Base-by-base conservation (phyloP, 345 rosid genomes). In the Sisymbrium altissimum region DNA sequence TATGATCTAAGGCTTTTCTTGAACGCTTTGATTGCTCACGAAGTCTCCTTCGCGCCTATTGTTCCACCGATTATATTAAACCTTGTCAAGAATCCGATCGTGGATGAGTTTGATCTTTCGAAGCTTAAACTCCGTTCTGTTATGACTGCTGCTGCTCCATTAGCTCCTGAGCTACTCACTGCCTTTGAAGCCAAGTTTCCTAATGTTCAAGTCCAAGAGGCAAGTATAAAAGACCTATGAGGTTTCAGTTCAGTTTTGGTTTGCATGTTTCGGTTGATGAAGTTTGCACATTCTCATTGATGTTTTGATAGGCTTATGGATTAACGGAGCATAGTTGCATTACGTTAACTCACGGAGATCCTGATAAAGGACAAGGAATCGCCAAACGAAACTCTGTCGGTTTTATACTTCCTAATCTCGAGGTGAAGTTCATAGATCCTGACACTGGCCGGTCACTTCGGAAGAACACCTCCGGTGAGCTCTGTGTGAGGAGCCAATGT, bases 301-400 rank as follows among this genome's bases (percentile, higher is more conserved):
- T 38, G 9, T 4, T 32, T 23, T 23, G 25, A 12, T 56, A 92
- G 98, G 99, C 99, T 30, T 95, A 95, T 66, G 98, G 99, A 68
- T 81, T 92, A 82, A 92, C 99, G 12, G 98, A 95, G 84, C 98
- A 95, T 77, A 90, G 97, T 60, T 95, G 99, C 88, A 92, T 95
- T 27, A 95, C 97, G 9, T 86, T 95, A 35, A 85, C 88, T 14
- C 89, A 90, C 64, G 94, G 96, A 13, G 92, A 87, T 66, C 96
- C 89, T 0, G 57, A 48, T 1, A 80, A 63, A 67, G 86, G 77
- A 1, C 86, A 86, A 69, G 85, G 81, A 10, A 64, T 54, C 52
- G 84, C 97, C 0, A 95, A 92, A 89, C 87, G 84, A 71, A 92
- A 90, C 80, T 90, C 99, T 0, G 97, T 90, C 3, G 99, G 98